A percentile compares a stretch with the other conserved stretches of the same genome.
Conservation (phyloP, 805 yeast species). For the Zygoascus tannicola region DNA sequence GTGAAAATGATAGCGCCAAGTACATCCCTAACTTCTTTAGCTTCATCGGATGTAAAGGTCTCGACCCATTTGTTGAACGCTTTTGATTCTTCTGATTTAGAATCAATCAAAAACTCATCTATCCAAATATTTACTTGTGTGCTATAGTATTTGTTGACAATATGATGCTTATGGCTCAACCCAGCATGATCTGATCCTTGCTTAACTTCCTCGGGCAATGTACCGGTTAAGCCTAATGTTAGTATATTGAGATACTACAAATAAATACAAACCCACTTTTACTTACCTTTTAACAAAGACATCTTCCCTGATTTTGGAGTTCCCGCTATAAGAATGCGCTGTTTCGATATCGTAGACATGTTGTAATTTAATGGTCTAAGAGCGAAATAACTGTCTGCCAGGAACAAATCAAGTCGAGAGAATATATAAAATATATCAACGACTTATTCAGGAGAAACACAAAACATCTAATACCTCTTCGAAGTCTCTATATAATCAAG, state of each 20-base stretch:
- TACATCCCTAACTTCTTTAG: conserved; percentile 30
- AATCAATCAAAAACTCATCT: conserved; percentile 29
- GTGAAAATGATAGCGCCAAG: conserved; percentile 30
- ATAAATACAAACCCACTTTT: no score
- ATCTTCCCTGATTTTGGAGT: conserved; percentile 28
- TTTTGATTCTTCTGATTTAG: not conserved
- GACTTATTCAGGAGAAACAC: no score
- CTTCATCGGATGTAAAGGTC: conserved; percentile 26
- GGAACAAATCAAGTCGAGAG: no score
- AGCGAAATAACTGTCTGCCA: no score
- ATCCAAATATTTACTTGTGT: conserved; percentile 28
- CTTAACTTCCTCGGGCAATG: conserved; percentile 14
- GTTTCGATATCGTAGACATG: not conserved
- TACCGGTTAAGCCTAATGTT: conserved; percentile 21
- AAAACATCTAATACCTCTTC: no score
- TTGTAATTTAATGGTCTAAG: no score
- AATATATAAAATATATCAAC: no score
- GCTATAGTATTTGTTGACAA: conserved; percentile 29
- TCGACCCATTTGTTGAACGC: conserved; percentile 24
- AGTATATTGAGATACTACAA: no score
- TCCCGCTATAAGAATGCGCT: conserved; percentile 26
- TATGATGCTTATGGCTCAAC: conserved; percentile 17
- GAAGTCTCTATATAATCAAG: no score
- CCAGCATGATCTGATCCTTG: conserved; percentile 22
- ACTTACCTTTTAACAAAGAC: conserved; percentile 22